Conservation (phyloP, 2,329 filamentous ascomycete species). For the Sarocladium oryzae region DNA sequence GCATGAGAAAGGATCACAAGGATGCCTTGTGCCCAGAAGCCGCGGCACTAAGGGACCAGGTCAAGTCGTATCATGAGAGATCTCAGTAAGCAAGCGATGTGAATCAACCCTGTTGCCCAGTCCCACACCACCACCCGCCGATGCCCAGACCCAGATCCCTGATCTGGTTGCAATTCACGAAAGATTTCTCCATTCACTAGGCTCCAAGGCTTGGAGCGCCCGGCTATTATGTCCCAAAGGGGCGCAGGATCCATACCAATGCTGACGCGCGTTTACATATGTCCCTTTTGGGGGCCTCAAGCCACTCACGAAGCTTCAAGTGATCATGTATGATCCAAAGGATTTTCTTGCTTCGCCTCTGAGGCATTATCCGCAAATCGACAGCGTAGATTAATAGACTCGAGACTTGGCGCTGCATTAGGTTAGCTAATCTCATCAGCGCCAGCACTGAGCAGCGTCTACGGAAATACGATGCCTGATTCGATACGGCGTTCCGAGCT, state of each 20-base stretch:
- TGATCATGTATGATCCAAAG: background rate
- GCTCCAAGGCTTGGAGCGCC: background rate
- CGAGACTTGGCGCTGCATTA: slow-evolving; percentile 1
- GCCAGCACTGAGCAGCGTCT: background rate
- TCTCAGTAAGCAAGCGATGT: background rate
- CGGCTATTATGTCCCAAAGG: background rate
- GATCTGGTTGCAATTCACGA: background rate
- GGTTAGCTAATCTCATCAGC: background rate
- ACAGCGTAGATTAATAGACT: too few relatives aligned
- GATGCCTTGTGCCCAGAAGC: background rate
- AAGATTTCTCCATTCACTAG: background rate
- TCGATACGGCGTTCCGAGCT: background rate
- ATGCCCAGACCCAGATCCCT: background rate
- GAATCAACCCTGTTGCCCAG: slow-evolving; percentile 2
- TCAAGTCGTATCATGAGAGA: background rate
- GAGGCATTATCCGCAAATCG: too few relatives aligned
- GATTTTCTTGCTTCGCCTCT: background rate
- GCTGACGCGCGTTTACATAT: background rate
- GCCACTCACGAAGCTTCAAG: background rate
- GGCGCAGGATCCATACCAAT: background rate
- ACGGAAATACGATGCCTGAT: background rate
- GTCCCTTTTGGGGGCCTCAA: background rate
- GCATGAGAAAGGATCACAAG: background rate
- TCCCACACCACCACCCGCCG: background rate
- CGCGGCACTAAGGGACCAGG: background rate